Conservation (phyloP, 176 grass and related monocot species). For the Chloris gayana region DNA sequence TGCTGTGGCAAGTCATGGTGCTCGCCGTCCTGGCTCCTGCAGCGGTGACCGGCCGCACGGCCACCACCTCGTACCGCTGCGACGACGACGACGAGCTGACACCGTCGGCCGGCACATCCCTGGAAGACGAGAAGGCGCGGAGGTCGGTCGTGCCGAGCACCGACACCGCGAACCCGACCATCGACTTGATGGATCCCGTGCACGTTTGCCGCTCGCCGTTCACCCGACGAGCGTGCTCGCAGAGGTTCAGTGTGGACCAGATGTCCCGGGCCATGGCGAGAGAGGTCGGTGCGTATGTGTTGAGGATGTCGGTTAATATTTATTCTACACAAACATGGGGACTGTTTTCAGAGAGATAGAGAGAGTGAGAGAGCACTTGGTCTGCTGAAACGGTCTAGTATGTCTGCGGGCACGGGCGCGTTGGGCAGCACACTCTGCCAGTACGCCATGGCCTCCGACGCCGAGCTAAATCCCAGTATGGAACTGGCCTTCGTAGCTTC, state of each 20-base stretch:
- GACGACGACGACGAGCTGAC: not conserved
- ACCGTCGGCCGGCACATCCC: not conserved
- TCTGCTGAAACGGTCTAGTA: too few relatives aligned
- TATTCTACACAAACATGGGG: too few relatives aligned
- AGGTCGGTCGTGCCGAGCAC: constrained; percentile 9
- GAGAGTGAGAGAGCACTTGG: too few relatives aligned
- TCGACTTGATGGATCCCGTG: constrained; percentile 31
- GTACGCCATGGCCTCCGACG: too few relatives aligned
- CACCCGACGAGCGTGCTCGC: not conserved
- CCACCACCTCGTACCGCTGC: constrained; percentile 4
- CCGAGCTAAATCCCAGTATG: too few relatives aligned
- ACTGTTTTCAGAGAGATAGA: too few relatives aligned
- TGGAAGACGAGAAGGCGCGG: not conserved
- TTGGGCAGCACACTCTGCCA: too few relatives aligned
- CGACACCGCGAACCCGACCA: not conserved
- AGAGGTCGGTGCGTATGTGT: too few relatives aligned
- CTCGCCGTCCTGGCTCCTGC: not conserved
- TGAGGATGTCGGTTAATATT: too few relatives aligned
- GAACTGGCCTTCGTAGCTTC: too few relatives aligned
- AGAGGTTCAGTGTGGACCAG: constrained; percentile 14
- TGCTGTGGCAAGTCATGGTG: constrained; percentile 24
- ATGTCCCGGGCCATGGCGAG: too few relatives aligned
- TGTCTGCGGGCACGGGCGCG: too few relatives aligned
- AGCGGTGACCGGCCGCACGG: not conserved
- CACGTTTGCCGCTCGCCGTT: not conserved